Evolutionary conservation across 306 rosid genomes (phyloP), one percentile per base, ranked within the genome.

Genomic region (Cicer judaicum): DNA sequence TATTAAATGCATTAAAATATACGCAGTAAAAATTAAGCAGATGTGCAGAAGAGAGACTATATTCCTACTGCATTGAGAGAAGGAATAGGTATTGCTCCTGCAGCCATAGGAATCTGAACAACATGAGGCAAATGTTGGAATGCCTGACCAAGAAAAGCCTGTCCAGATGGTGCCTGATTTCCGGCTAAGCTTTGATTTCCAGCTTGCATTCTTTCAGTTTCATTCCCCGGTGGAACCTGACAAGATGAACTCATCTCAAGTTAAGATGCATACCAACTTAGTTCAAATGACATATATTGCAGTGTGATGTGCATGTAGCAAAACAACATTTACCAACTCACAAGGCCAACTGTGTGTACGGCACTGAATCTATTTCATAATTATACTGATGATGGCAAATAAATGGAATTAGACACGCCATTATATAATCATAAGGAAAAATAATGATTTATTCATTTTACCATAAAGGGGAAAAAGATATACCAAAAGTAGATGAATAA

Each of bases 1-100:
- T 39, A 54, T 62, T 62, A 70, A 44, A 83, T 62, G 41, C 46
- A 18, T 11, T 39, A 42, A 70, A 48, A 56, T 64, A 69, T 39
- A 53, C 18, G 13, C 15, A 71, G 46, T 48, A 39, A 71, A 78
- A 76, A 50, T 56, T 49, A 48, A 24, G 77, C 39, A 18, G 62
- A 34, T 55, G 18, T 36, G 50, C 18, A 71, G 29, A 38, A 72
- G 59, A 70, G 70, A 72, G 68, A 62, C 42, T 50, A 47, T 76
- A 56, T 67, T 53, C 79, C 71, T 90, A 92, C 99, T 57, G 80
- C 71, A 84, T 82, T 82, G 67, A 90, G 81, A 56, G 93, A 86
- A 77, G 98, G 98, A 79, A 88, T 29, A 39, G 96, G 88, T 48
- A 84, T 68, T 42, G 93, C 85, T 64, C 92, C 88, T 52, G 96